Evolutionary conservation across 805 yeast genomes (phyloP), one percentile per base, ranked within the genome.

Genomic region (Metschnikowia cerradonensis): DNA sequence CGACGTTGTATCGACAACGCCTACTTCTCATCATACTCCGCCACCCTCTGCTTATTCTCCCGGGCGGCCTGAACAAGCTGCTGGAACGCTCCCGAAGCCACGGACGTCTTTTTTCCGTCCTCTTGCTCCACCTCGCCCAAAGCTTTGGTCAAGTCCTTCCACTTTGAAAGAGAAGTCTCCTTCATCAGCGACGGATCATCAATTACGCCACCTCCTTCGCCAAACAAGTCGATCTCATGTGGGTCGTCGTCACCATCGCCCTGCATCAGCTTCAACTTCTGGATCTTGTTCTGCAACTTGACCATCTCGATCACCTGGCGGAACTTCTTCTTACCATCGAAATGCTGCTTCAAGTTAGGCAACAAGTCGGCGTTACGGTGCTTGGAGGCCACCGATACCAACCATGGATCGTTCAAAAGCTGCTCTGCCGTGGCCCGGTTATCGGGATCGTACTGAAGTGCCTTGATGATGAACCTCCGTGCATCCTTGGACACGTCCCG

Each of bases 251-350:
- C 45, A 32, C 76, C 81, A 33, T 77, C 82, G 45, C 75, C 77
- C 61, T 80, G 87, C 58, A 82, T 60, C 50, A 76, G 75, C 68
- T 85, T 82, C 64, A 92, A 78, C 58, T 84, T 83, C 61, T 80
- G 75, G 66, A 92, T 83, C 65, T 88, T 80, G 68, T 90, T 90
- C 61, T 86, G 82, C 69, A 92, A 80, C 60, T 82, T 83, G 47
- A 92, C 91, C 63, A 89, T 75, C 65, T 90, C 94, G 60, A 89
- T 85, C 36, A 94, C 97, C 59, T 86, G 88, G 61, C 84, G 82
- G 72, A 94, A 84, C 68, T 87, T 90, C 61, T 80, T 77, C 63
- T 88, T 89, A 32, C 96, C 95, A 63, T 85, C 82, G 77, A 90
- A 88, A 41, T 88, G 89, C 63, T 83, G 82, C 71, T 82, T 82